A percentile compares a stretch with the other conserved stretches of the same genome.
phyloP scores from a whole-genome alignment of 495 filamentous ascomycete genomes.

The Neurospora cerealis region DNA sequence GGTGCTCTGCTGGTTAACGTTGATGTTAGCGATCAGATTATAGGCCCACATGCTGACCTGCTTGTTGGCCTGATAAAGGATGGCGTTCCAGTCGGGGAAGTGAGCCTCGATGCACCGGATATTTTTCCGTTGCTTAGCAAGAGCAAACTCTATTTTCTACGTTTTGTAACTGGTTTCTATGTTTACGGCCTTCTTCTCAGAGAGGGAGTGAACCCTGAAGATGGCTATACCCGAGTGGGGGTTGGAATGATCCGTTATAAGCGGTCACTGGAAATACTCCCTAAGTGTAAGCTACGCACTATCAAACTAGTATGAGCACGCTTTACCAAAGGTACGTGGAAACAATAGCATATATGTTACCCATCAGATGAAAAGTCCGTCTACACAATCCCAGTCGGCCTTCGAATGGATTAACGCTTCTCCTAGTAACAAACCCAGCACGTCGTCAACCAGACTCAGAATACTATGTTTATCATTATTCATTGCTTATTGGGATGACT shows the following conservation, averaged over 20 bases:
- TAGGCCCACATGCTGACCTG: too few relatives aligned
- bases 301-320: neutral
- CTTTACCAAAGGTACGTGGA: neutral
- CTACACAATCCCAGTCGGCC: too few relatives aligned
- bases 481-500: too few relatives aligned
- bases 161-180: accelerated
- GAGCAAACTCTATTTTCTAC: neutral
- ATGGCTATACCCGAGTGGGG: neutral
- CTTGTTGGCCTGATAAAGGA: neutral
- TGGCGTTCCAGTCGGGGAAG: neutral
- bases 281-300: neutral
- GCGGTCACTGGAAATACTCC: too few relatives aligned
- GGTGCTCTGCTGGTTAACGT: too few relatives aligned
- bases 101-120: neutral
- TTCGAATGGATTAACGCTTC: neutral
- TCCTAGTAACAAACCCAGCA: neutral
- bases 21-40: too few relatives aligned
- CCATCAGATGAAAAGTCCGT: too few relatives aligned
- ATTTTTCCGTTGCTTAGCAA: neutral
- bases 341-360: neutral
- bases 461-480: too few relatives aligned
- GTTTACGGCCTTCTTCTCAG: neutral
- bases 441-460: too few relatives aligned
- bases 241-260: too few relatives aligned
- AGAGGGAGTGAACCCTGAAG: neutral